A percentile compares a stretch with the other conserved stretches of the same genome.
phyloP scores from a whole-genome alignment of 768 basidiomycete genomes.

The Tremella mesenterica region DNA sequence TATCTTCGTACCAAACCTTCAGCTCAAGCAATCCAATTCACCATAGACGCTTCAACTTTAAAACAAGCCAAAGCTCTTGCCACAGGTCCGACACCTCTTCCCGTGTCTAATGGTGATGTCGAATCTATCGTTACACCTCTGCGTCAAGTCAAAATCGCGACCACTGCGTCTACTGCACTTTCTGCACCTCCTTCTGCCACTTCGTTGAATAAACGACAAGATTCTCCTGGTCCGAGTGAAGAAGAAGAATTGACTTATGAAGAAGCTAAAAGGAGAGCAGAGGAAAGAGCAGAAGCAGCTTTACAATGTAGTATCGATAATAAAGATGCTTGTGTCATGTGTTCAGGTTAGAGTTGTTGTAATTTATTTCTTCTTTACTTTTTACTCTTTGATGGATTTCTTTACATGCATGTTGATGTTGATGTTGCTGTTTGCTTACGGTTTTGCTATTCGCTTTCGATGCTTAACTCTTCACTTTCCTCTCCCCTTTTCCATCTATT shows the following conservation, averaged over 20 bases:
- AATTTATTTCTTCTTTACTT: neutral
- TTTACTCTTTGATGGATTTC: neutral
- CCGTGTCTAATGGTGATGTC: slow-evolving; percentile 10
- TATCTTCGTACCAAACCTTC: slow-evolving; percentile 92
- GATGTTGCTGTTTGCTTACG: neutral
- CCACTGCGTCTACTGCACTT: slow-evolving; percentile 19
- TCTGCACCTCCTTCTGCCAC: slow-evolving; percentile 6
- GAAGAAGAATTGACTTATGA: slow-evolving; percentile 44
- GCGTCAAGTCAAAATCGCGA: slow-evolving; percentile 34
- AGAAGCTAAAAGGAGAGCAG: slow-evolving; percentile 42
- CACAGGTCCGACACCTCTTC: slow-evolving; percentile 5
- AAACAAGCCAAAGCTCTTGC: slow-evolving; percentile 22
- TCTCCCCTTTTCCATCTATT: too few relatives aligned
- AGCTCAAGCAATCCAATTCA: slow-evolving; percentile 95
- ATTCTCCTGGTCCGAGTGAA: slow-evolving; percentile 29
- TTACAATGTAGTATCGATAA: slow-evolving; percentile 44
- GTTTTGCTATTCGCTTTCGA: too few relatives aligned
- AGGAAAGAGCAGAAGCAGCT: slow-evolving; percentile 44
- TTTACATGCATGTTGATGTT: neutral
- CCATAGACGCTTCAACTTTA: slow-evolving; percentile 72
- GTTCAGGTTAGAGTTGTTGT: slow-evolving; percentile 33
- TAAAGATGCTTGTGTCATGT: slow-evolving; percentile 44
- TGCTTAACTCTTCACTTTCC: too few relatives aligned
- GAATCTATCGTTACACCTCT: slow-evolving; percentile 24
- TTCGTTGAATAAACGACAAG: slow-evolving; percentile 1